Base-by-base conservation (phyloP, 129 eudicot genomes). In the Calendula officinalis region DNA sequence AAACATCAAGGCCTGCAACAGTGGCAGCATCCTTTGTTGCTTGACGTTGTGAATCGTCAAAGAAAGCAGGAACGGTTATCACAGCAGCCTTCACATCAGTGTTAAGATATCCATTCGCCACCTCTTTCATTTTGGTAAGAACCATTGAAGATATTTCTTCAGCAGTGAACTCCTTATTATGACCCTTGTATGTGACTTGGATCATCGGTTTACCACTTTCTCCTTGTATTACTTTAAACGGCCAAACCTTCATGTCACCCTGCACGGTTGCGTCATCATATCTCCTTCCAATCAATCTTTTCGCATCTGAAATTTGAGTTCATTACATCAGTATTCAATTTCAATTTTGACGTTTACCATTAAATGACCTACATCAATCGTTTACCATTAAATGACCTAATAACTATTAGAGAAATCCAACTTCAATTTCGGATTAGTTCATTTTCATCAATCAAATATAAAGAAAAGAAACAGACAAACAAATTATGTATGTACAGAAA, bases 11-110 rank as follows among this genome's bases (percentile, higher is more conserved):
- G 4, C 85, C 89, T 0, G 89, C 82, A 8, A 83, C 78, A 4
- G 71, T 71, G 0, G 85, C 89, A 0, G 85, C 89, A 53, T 83
- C 89, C 54, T 83, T 79, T 5, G 89, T 83, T 16, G 89, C 89
- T 59, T 83, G 82, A 11, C 88, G 50, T 44, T 78, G 88, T 5
- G 79, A 83, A 39, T 83, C 82, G 56, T 83, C 77, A 68, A 83
- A 83, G 37, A 79, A 83, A 33, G 89, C 84, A 35, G 88, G 88
- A 5, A 75, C 80, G 6, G 85, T 83, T 0, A 83, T 66, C n/a
- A 83, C 89, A 6, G 85, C 89, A 35, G 68, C 32, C 13, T 83
- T 80, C 7, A 77, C 67, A 2, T 4, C 7, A 5, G 14, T 14
- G 0, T 84, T 82, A 11, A 83, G 48, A 38, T 76, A 83, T 6